Evolutionary conservation across 352 stramenopile species (phyloP), one percentile per base, ranked within the genome.

Genomic region (Phytophthora cajani): DNA sequence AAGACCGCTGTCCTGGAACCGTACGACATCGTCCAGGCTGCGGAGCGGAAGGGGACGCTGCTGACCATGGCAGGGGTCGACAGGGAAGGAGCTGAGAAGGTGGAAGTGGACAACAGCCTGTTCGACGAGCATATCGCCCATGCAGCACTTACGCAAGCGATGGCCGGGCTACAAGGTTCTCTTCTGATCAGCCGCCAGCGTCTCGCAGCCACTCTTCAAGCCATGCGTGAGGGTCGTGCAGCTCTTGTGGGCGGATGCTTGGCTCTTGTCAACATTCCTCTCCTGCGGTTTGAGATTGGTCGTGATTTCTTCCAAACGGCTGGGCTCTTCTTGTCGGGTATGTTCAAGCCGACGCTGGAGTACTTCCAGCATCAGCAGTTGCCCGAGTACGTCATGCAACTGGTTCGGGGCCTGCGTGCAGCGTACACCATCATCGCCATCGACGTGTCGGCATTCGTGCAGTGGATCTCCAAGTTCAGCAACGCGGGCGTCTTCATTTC

Each of bases 281-380:
- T 84, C n/a, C 59, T 84, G 30, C 71, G 77, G 19, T 44, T 84
- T 21, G 77, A 80, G 16, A 84, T 84, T 44, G 38, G 71, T 11
- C 74, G 77, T 19, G 77, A 84, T 44, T 82, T 84, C 32, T 71
- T 69, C 21, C 77, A 84, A 46, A 82, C 68, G 0, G 55, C 75
- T 17, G 76, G 71, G 12, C 55, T 84, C 30, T 80, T 84, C 32
- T 78, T 84, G 53, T 75, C 71, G 0, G 75, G 74, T 25, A 54
- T 84, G 23, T 82, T 80, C 57, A 69, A 66, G 23, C 55, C 68
- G 11, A 64, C 78, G 1, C 16, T 77, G 17, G 46, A 51, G 36
- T 71, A 54, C 64, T 60, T 66, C 11, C 46, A 66, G n/a, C 6
- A 74, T 11, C 64, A 77, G 25, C 54, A 73, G 38, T 54, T 71